These are phyloP conservation scores for Phytophthora citricola DNA, from an alignment of 352 stramenopile genomes.

Conservation along the genomic window DNA sequence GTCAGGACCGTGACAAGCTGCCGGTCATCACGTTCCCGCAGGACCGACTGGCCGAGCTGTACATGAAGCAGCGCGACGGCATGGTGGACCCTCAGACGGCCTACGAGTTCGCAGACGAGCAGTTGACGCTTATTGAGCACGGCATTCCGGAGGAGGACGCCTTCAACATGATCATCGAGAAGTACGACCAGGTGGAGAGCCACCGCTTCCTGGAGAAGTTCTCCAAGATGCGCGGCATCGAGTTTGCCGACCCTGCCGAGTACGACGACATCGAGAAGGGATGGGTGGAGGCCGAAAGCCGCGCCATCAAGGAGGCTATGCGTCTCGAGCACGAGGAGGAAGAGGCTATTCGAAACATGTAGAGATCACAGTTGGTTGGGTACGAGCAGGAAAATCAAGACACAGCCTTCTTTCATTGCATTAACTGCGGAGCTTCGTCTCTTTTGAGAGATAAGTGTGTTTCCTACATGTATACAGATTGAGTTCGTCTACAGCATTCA, in stretches of 20 bases:
- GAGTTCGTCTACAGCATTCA: too few species aligned
- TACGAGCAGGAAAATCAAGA: slow-evolving; percentile 4
- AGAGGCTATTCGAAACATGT: slow-evolving; percentile 76
- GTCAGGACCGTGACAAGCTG: slow-evolving; percentile 76
- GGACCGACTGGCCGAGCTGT: slow-evolving; percentile 84
- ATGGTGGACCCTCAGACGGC: slow-evolving; percentile 80
- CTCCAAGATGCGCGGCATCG: slow-evolving; percentile 76
- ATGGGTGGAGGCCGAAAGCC: slow-evolving; percentile 83
- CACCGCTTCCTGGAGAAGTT: slow-evolving; percentile 89
- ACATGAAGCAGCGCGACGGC: slow-evolving; percentile 76
- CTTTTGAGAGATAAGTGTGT: too few species aligned
- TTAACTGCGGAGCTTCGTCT: too few species aligned
- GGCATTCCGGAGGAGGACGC: slow-evolving; percentile 82
- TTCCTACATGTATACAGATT: too few species aligned
- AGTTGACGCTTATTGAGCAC: slow-evolving; percentile 87
- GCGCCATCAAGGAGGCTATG: slow-evolving; percentile 87
- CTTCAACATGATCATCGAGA: slow-evolving; percentile 81
- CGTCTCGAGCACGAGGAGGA: slow-evolving; percentile 85
- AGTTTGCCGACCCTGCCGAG: slow-evolving; percentile 78
- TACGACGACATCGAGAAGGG: slow-evolving; percentile 85
- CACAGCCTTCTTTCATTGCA: slow-evolving; percentile 4
- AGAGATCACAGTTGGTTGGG: slow-evolving; percentile 25
- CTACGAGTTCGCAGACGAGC: slow-evolving; percentile 89
- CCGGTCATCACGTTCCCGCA: slow-evolving; percentile 86
- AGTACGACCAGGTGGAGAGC: slow-evolving; percentile 85